Evolutionary conservation across 148 eudicot species (phyloP).

Genomic region (Arbutus unedo): DNA sequence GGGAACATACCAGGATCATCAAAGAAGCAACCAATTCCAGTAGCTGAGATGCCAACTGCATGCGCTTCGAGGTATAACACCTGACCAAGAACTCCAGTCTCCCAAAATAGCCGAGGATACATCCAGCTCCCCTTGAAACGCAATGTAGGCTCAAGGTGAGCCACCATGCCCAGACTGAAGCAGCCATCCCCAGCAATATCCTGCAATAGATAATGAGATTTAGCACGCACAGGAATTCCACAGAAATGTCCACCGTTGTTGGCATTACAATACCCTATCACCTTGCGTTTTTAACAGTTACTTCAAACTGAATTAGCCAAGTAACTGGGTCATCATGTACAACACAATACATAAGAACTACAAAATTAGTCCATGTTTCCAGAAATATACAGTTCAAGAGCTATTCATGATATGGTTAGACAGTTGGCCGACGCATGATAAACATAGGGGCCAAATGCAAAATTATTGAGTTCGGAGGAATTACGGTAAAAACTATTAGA

Average conservation of each 20-base stretch:
- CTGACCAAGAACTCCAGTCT: slow-evolving; percentile 93
- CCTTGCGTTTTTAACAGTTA: neutral
- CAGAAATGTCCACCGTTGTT: neutral
- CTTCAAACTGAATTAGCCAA: neutral
- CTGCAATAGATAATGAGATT: slow-evolving; percentile 31
- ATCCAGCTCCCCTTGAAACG: slow-evolving; percentile 72
- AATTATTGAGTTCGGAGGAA: no score
- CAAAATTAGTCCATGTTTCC: neutral
- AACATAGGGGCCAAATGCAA: no score
- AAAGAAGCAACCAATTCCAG: slow-evolving; percentile 96
- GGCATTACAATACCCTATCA: neutral
- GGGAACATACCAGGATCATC: slow-evolving; percentile 76
- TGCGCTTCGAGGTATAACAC: slow-evolving; percentile 91
- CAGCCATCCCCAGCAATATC: slow-evolving; percentile 94
- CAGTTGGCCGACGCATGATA: no score
- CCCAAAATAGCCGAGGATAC: slow-evolving; percentile 98
- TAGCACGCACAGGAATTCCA: neutral
- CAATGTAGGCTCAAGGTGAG: slow-evolving; percentile 74
- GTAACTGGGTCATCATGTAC: neutral
- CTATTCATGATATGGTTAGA: neutral
- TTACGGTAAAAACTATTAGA: no score
- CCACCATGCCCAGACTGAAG: slow-evolving; percentile 98
- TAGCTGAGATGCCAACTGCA: slow-evolving; percentile 87
- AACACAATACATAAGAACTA: neutral
- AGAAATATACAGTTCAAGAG: neutral